phyloP scores from a whole-genome alignment of 2,329 filamentous ascomycete genomes.

The Fusarium zealandicum region DNA sequence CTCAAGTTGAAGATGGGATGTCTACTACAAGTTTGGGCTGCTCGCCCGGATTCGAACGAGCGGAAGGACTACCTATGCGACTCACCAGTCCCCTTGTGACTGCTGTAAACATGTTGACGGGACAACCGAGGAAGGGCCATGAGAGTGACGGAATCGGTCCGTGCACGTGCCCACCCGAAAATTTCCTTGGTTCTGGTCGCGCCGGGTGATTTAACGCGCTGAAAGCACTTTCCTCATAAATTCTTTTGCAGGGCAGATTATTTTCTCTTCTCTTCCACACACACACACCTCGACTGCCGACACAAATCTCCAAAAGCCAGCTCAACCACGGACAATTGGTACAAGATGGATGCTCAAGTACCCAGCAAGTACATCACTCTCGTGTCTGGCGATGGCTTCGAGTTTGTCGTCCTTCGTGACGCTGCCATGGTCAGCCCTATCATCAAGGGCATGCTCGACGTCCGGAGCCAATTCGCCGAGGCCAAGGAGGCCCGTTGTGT shows the following conservation, averaged over 20 bases:
- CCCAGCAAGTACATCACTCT: constrained; percentile 77
- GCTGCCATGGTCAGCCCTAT: constrained; percentile 73
- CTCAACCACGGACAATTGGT: not conserved
- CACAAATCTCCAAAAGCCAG: not conserved
- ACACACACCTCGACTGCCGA: constrained; percentile 1
- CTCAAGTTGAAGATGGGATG: constrained; percentile 18
- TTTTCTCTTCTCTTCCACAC: constrained; percentile 15
- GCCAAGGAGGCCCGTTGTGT: constrained; percentile 68
- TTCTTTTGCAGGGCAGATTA: constrained; percentile 11
- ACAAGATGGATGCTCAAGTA: constrained; percentile 39
- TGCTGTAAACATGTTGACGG: constrained; percentile 46
- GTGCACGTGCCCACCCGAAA: constrained; percentile 36
- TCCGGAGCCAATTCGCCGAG: constrained; percentile 72
- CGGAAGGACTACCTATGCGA: constrained; percentile 36
- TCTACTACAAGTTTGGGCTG: constrained; percentile 30
- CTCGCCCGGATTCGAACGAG: constrained; percentile 17
- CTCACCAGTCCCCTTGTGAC: constrained; percentile 37
- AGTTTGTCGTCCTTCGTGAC: constrained; percentile 77
- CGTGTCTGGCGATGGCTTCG: constrained; percentile 76
- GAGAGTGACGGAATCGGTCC: constrained; percentile 25
- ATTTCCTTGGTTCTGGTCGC: constrained; percentile 20
- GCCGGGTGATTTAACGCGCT: constrained; percentile 22
- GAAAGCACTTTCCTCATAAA: constrained; percentile 22
- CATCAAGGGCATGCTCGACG: constrained; percentile 78
- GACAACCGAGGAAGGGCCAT: constrained; percentile 42